Evolutionary conservation across 305 asterid genomes (phyloP).

Genomic region (Plantago lanceolata): DNA sequence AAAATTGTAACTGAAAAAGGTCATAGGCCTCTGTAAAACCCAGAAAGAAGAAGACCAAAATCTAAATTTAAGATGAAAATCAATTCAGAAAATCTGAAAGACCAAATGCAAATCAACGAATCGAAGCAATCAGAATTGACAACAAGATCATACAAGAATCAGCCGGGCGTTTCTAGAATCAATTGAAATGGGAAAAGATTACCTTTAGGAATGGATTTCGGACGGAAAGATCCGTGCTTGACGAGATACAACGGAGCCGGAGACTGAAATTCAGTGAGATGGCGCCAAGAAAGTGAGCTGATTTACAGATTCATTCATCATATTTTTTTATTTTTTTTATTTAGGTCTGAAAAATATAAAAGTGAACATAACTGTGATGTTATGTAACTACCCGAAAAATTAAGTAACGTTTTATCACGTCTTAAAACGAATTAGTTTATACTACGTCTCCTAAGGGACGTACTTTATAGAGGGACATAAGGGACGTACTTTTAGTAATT

Average conservation of each 20-base stretch:
- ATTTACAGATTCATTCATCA: not conserved
- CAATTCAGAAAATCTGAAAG: not conserved
- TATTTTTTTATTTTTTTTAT: too few relatives aligned
- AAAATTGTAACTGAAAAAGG: conserved; percentile 5
- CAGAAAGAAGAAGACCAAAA: conserved; percentile 3
- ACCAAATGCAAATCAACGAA: not conserved
- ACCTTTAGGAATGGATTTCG: not conserved
- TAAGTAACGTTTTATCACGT: too few relatives aligned
- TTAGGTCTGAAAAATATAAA: too few relatives aligned
- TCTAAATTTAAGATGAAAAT: not conserved
- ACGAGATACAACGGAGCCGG: not conserved
- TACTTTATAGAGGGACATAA: too few relatives aligned
- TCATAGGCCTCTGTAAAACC: conserved; percentile 44
- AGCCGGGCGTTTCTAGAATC: not conserved
- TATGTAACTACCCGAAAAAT: too few relatives aligned
- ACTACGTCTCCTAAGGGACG: too few relatives aligned
- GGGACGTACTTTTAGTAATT: too few relatives aligned
- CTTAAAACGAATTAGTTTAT: too few relatives aligned
- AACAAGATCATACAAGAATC: too few relatives aligned
- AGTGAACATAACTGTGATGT: too few relatives aligned
- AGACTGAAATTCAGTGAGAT: not conserved
- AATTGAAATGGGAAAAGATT: not conserved
- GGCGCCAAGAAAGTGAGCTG: not conserved
- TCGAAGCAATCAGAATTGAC: not conserved
- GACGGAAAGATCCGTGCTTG: not conserved